Percentiles rank a stretch among this genome's conserved stretches.
Conservation (phyloP, 352 stramenopile species). For the Pythium brachiatum region DNA sequence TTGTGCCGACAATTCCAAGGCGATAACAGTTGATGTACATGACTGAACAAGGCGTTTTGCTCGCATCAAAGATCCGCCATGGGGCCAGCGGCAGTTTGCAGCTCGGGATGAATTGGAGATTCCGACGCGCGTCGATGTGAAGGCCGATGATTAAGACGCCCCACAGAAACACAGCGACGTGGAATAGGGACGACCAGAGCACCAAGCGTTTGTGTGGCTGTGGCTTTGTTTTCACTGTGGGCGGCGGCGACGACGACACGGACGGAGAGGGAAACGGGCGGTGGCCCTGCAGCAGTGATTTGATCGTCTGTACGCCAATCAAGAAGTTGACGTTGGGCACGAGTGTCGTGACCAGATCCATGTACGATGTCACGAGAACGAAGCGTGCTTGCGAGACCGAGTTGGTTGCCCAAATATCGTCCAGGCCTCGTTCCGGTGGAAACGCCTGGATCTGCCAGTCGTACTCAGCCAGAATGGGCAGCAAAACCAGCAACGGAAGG, state of each 20-base stretch:
- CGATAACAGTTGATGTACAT: neutral
- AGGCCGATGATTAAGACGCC: neutral
- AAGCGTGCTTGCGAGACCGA: neutral
- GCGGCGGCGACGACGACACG: neutral
- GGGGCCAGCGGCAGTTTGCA: neutral
- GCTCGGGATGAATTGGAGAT: neutral
- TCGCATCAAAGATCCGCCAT: neutral
- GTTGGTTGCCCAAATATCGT: conserved; percentile 4
- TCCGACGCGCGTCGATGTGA: neutral
- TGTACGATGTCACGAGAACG: conserved; percentile 12
- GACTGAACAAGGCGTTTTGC: neutral
- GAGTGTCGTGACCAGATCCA: conserved; percentile 10
- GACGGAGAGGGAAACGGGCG: neutral
- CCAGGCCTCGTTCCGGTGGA: neutral
- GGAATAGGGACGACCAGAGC: neutral
- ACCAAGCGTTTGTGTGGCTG: neutral
- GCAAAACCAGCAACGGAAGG: neutral
- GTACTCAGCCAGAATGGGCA: neutral
- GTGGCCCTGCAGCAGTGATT: neutral
- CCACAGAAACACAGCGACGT: neutral
- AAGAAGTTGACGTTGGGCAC: conserved; percentile 12
- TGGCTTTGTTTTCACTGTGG: neutral
- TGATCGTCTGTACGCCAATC: neutral
- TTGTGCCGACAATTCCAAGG: neutral
- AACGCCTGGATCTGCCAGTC: conserved; percentile 1